Evolutionary conservation across 768 basidiomycete species (phyloP), one percentile per base, ranked within the genome.

Genomic region (Boletus reticuloceps): DNA sequence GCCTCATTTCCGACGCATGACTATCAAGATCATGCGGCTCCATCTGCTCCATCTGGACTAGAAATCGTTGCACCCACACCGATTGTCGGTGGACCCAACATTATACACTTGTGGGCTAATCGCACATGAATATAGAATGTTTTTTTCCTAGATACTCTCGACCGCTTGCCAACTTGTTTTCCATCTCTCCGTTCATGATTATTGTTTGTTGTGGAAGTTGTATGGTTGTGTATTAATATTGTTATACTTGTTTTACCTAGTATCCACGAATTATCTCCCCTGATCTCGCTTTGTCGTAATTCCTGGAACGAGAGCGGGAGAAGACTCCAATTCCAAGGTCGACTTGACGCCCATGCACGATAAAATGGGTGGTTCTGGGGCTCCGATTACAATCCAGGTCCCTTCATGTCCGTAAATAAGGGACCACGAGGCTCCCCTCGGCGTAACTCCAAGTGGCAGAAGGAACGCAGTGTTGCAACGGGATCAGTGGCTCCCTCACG

Each of bases 51-150:
- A n/a, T 67, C 63, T 56, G 63, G 69, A 34, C 66, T 67, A 51
- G 63, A 72, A 60, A 71, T 71, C 52, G 36, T 71, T 51, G 69
- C 69, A 53, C 69, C 69, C 39, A 71, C 69, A 29, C 69, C 69
- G 51, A 58, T 71, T 36, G 71, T 71, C 59, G 69, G 69, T 44
- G 69, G 69, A 13, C 69, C 69, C 29, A 71, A 71, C 61, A 59
- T 71, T 48, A 63, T 63, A 60, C 71, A 71, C 56, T 54, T 71
- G 58, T 71, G 69, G 69, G 71, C 71, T 52, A 61, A 67, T 51
- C 69, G 69, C 17, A 29, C 63, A 57, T 70, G 65, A 70, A 50
- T 53, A 63, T 46, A 64, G 36, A 42, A 32, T 4, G 32, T 27
- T 32, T 31, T 14, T 19, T 12, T 31, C n/a, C 11, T 19, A 44